phyloP scores from a whole-genome alignment of 345 rosid genomes.

The Carallia pectinifolia region DNA sequence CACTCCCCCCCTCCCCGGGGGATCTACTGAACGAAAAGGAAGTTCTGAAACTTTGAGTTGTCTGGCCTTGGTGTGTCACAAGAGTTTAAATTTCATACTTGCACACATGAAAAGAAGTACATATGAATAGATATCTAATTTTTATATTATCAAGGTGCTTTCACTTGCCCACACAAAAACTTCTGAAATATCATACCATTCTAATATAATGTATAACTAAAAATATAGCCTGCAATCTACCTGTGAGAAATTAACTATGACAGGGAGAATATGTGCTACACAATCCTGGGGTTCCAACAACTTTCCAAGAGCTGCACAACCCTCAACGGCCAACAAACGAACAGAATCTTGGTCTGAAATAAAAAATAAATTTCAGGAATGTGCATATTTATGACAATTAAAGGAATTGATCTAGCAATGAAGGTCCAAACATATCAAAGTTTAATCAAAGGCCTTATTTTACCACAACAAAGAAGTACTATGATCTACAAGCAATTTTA shows the following conservation, averaged over 20 bases:
- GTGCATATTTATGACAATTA: neutral
- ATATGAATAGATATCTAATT: no score
- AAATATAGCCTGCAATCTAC: slow-evolving; percentile 29
- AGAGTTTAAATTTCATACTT: no score
- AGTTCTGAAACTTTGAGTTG: no score
- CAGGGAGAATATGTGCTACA: slow-evolving; percentile 81
- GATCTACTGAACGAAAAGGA: no score
- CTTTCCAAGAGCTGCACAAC: slow-evolving; percentile 96
- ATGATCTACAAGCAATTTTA: neutral
- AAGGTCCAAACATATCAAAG: neutral
- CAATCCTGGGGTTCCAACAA: slow-evolving; percentile 95
- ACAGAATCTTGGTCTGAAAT: slow-evolving; percentile 94
- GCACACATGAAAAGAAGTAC: no score
- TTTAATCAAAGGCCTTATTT: neutral
- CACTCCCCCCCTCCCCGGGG: no score
- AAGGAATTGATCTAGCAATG: neutral
- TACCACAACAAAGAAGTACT: neutral
- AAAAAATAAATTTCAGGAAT: neutral
- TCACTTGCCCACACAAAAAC: neutral
- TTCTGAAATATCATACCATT: neutral
- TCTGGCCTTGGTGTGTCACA: no score
- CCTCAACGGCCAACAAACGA: slow-evolving; percentile 90
- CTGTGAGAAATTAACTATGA: slow-evolving; percentile 93
- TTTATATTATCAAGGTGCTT: no score
- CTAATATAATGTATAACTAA: neutral